Base-by-base conservation (phyloP, 1,284 basidiomycete genomes). In the Boletus nobilissimus region DNA sequence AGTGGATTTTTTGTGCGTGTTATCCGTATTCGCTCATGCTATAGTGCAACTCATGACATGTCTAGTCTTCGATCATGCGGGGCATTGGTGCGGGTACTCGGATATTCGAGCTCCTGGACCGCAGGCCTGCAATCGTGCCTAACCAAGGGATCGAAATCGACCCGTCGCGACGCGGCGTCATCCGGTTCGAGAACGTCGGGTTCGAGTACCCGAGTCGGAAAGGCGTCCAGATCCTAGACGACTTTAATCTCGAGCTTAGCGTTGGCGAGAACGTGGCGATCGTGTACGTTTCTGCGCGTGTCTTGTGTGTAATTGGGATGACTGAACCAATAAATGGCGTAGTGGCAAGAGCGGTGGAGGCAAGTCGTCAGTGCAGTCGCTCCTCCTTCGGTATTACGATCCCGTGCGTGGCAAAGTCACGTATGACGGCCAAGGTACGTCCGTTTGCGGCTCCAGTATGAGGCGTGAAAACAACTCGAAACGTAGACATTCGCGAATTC, bases 341-440 rank as follows among this genome's bases (percentile, higher is more conserved):
- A 97, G 95, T n/a, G 96, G 96, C 14, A 92, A 92, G 84, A 97
- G 95, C 81, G 96, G 97, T 24, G 94, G 96, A 77, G 97, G 96
- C 73, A 99, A 99, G 88, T 97, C 95, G 26, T 97, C 96, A 2
- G 91, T 98, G 62, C 97, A 98, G 83, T 94, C 95, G 18, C 90
- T 99, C 16, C 90, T 99, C 70, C 89, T 98, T 79, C 90, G 97
- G 70, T 99, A 96, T 88, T 99, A 99, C 85, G 97, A 99, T 84
- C 97, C 98, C 2, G 88, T 93, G 39, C 87, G 89, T 51, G 98
- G 98, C 1, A 92, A 89, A 73, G 91, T 99, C 70, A 94, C 94
- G 0, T 97, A 95, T 80, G 95, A 97, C 83, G 97, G 96, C 7
- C 91, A 94, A 88, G 96, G 97, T 94, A 77, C 38, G 79, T 48